Base-by-base conservation (phyloP, 2,329 filamentous ascomycete species). In the Cryphonectria naterciae region DNA sequence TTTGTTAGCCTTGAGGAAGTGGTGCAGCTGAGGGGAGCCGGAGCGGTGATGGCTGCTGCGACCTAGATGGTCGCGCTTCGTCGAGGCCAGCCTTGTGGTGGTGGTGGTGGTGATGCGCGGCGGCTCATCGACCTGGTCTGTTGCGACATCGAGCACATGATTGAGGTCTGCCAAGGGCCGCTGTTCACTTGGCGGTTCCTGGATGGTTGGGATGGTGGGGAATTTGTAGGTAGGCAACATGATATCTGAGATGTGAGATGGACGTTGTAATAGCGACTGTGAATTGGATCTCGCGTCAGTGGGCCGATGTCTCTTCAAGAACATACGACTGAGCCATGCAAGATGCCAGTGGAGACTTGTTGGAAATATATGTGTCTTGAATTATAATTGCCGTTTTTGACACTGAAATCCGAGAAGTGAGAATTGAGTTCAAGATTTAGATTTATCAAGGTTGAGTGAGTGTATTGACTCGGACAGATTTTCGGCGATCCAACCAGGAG, bases 151-250 rank as follows among this genome's bases (percentile, higher is more conserved):
- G 32, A 37, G 22, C 43, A 37, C 46, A 32, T 68, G 32, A 15
- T 46, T 35, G 49, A 5, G 60, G 65, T 62, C 62, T 58, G 69
- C 61, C 52, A 68, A 41, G 56, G 52, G 54, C 46, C 35, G 52
- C 52, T 54, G 35, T 32, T 67, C 69, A 41, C 49, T 61, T 32
- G 22, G 66, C 35, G 69, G 66, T 43, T 71, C 69, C 13, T 64
- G 70, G 13, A 72, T 69, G 54, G 70, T 72, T n/a, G 70, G 68
- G 49, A 72, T 35, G 6, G 70, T 52, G 32, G 70, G 68, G 25
- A 43, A 37, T 13, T 58, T 63, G 41, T 67, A 67, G 41, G 68
- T 64, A n/a, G 70, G 70, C 39, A 60, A 72, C 70, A 72, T 72
- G 37, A 56, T 65, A n/a, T n/a, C 46, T 35, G 15, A 35, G n/a